Percentiles rank a stretch among this genome's conserved stretches.
Evolutionary conservation across 371 early-diverging fungal genomes (phyloP).

Genomic region (Pancytospora epiphaga): DNA sequence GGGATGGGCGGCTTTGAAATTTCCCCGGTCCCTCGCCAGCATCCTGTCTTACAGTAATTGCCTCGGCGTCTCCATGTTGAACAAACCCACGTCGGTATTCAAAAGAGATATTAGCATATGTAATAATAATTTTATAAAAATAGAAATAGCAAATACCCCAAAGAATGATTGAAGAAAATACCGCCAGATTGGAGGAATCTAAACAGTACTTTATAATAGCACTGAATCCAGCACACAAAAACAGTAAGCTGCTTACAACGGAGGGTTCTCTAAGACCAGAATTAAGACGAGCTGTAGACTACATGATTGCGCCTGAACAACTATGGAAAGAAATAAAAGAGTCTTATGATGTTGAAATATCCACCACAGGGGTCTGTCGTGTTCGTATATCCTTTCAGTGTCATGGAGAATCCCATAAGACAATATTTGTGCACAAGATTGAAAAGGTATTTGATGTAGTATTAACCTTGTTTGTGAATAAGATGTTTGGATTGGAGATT

Average conservation of each 20-base stretch:
- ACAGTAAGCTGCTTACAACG: background rate
- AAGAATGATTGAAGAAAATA: background rate
- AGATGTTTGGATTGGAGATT: background rate
- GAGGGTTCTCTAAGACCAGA: background rate
- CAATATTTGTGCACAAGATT: slow-evolving; percentile 6
- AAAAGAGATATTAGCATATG: no score
- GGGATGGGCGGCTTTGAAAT: no score
- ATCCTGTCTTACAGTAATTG: no score
- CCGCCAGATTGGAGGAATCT: background rate
- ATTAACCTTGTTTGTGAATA: slow-evolving; percentile 19
- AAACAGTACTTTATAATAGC: background rate
- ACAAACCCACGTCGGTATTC: no score
- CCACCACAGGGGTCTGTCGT: slow-evolving; percentile 1
- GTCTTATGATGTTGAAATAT: slow-evolving; percentile 21
- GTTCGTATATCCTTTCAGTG: slow-evolving; percentile 6
- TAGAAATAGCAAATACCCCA: background rate
- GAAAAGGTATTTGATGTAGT: slow-evolving; percentile 17
- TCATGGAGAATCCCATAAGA: slow-evolving; percentile 14
- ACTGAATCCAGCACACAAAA: background rate
- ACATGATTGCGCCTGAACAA: background rate
- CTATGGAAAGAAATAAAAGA: slow-evolving; percentile 14
- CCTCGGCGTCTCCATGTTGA: no score
- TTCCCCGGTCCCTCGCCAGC: no score
- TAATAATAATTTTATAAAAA: background rate
- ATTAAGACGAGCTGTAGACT: slow-evolving; percentile 20